A percentile compares a stretch with the other conserved stretches of the same genome.
phyloP scores from a whole-genome alignment of 345 rosid species.

The Citropsis articulata region DNA sequence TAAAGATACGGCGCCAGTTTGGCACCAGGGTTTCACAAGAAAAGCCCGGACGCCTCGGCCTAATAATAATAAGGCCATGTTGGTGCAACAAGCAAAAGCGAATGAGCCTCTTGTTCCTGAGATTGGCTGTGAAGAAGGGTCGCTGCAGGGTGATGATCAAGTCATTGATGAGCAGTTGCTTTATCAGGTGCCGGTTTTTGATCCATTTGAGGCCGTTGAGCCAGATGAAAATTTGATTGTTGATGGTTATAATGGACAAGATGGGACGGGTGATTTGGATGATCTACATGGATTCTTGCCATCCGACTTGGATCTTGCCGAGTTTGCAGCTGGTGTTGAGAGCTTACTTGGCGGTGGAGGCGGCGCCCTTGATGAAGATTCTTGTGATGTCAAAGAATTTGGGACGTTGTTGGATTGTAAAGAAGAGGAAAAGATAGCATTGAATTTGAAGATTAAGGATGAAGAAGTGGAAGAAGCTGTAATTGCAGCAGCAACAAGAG shows the following conservation, averaged over 20 bases:
- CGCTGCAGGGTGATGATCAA: conserved; percentile 19
- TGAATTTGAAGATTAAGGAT: conserved; percentile 33
- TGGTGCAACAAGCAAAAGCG: background rate
- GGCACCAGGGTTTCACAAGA: conserved; percentile 54
- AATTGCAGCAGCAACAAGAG: background rate
- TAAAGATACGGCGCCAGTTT: conserved; percentile 24
- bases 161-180: conserved; percentile 33
- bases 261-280: conserved; percentile 26
- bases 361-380: conserved; percentile 24
- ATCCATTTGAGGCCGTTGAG: conserved; percentile 28
- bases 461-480: conserved; percentile 23
- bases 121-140: conserved; percentile 41
- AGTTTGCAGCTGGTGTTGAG: conserved; percentile 51
- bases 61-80: conserved; percentile 17
- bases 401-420: conserved; percentile 18
- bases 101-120: conserved; percentile 50
- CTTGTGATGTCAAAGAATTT: conserved; percentile 15
- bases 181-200: conserved; percentile 49
- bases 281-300: conserved; percentile 31
- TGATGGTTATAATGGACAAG: conserved; percentile 15
- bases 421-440: background rate
- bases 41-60: conserved; percentile 55
- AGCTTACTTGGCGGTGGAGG: conserved; percentile 34
- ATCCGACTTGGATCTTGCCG: conserved; percentile 47
- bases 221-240: conserved; percentile 10